Conservation (phyloP, 2,329 filamentous ascomycete species). For the Fonsecaea nubica region DNA sequence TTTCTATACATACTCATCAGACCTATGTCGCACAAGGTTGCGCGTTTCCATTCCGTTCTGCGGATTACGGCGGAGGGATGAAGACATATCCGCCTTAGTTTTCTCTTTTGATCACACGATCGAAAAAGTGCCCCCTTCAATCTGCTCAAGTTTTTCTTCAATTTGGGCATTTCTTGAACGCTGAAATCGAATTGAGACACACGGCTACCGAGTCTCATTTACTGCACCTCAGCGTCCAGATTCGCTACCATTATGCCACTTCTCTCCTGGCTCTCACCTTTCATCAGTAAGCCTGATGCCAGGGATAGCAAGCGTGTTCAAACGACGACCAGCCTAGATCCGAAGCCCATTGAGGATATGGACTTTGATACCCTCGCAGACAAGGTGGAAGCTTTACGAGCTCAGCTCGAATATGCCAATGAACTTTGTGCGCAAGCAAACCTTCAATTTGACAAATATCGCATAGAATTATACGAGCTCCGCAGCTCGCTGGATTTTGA, state of each 20-base stretch:
- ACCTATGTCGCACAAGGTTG: background rate
- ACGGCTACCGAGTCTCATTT: background rate
- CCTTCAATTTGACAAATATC: slow-evolving; percentile 29
- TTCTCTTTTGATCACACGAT: background rate
- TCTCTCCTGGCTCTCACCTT: slow-evolving; percentile 15
- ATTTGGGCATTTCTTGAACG: background rate
- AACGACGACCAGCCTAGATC: background rate
- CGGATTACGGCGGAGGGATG: background rate
- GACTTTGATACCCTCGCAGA: slow-evolving; percentile 32
- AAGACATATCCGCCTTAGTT: background rate
- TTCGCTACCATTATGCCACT: slow-evolving; percentile 17
- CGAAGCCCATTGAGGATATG: slow-evolving; percentile 4
- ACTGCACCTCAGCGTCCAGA: background rate
- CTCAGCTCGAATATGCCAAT: slow-evolving; percentile 22
- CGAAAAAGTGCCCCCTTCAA: background rate
- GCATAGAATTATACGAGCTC: slow-evolving; percentile 25
- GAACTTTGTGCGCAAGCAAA: slow-evolving; percentile 33
- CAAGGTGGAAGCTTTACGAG: slow-evolving; percentile 26
- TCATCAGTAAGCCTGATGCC: slow-evolving; percentile 1
- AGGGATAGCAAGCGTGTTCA: background rate
- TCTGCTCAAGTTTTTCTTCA: background rate
- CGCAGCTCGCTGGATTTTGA: slow-evolving; percentile 14
- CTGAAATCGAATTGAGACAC: background rate
- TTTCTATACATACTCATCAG: background rate
- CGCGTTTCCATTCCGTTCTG: background rate